Evolutionary conservation across 208 protist species (phyloP), one percentile per base, ranked within the genome.

Genomic region (Leishmania mexicana): DNA sequence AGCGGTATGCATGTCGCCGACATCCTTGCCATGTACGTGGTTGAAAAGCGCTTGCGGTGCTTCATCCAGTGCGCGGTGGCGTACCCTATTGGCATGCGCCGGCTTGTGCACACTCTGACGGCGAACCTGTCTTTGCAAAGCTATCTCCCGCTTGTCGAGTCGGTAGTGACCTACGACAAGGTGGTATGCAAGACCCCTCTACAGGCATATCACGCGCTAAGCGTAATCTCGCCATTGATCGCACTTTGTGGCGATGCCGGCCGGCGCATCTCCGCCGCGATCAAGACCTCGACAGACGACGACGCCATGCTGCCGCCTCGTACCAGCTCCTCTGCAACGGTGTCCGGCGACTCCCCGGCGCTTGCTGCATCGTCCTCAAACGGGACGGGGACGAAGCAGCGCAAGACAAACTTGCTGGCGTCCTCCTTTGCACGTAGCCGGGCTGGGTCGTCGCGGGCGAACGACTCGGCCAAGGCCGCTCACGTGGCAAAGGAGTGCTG

Each of bases 91-190:
- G 89, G 86, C 21, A 84, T 96, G 70, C 81, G 83, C 24, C 80
- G 84, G 72, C 85, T 96, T 19, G 84, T 96, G 6, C 45, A 72
- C 45, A 83, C 86, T 57, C 84, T 96, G 40, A 81, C 89, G 17
- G 75, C 87, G 1, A 89, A 88, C 54, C 86, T 98, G 7, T 72
- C 88, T 13, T 80, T 94, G 49, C 80, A 92, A 54, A 86, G 68
- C 45, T 74, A 88, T 54, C 89, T 96, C 38, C 90, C 93, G 0
- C 76, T 96, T 45, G 93, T 98, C 15, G 92, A 98, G 86, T 96
- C 92, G 2, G 62, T 96, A 47, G 85, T 95, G 31, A 88, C 87
- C 1, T 76, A 81, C 31, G 84, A 85, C 28, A 83, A 85, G 68
- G 92, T 95, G 17, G 77, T 82, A 13, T 95, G 92, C 78, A 86